Evolutionary conservation across 306 rosid species (phyloP), one percentile per base, ranked within the genome.

Genomic region (Acmispon strigosus): DNA sequence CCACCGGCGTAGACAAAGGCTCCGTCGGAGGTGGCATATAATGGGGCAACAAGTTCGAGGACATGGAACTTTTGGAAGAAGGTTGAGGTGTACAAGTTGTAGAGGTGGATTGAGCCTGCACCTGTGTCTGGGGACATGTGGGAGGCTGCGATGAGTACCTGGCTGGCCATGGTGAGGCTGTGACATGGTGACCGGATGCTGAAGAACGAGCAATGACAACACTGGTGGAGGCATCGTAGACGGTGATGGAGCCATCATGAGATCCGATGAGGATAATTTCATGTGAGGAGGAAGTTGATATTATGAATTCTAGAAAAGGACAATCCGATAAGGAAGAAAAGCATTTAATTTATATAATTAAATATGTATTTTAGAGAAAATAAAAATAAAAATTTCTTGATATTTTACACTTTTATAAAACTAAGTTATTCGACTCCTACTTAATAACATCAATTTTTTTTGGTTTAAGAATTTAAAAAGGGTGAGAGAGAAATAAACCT

Each of bases 251-350:
- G 27, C 93, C 91, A 4, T 87, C 86, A 0, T 81, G 84, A 9
- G 94, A 89, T 77, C 83, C 81, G 3, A 85, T 85, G 66, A 92
- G 89, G 78, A 92, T 51, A 68, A 92, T 34, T 78, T 87, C 89
- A 32, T 52, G 54, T 0, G 84, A 64, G 37, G 78, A 55, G 5
- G 74, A 79, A 5, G 32, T 2, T 27, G 87, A 72, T 88, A 84
- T 90, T 51, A 1, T 69, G 69, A 17, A 10, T 37, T 67, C 29
- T 2, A 54, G 58, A 18, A 61, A 49, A 4, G 47, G 62, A 62
- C 10, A 36, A 8, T 36, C 8, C 1, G 41, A n/a, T 0, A 36
- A 7, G 9, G 41, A 0, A 36, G 1, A 2, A 8, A 36, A 36
- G 2, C 4, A 27, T 27, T 27, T 27, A 2, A 27, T 27, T 27